These are phyloP conservation scores for Lachancea sp. DNA, from an alignment of 805 yeast species.

Conservation along the genomic window DNA sequence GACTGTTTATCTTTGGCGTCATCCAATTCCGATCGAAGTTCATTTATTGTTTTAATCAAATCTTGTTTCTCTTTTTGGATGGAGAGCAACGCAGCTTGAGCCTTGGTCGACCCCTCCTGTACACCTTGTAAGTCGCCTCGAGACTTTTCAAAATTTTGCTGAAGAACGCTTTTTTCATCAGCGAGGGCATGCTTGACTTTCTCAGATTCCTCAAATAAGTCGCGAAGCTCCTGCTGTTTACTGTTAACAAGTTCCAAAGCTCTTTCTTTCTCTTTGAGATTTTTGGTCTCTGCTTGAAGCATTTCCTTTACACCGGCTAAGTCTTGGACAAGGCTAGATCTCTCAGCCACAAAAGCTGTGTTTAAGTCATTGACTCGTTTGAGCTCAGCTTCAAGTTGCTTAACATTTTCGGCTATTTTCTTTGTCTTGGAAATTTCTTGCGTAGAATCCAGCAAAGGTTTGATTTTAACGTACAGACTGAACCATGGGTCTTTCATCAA, in stretches of 20 bases:
- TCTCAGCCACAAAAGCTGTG: slow-evolving; percentile 24
- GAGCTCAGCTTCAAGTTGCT: slow-evolving; percentile 43
- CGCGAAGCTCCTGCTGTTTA: slow-evolving; percentile 34
- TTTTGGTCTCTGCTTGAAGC: slow-evolving; percentile 36
- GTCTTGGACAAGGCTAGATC: slow-evolving; percentile 25
- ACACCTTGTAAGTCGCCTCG: not conserved
- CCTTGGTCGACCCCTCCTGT: not conserved
- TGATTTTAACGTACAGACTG: slow-evolving; percentile 57
- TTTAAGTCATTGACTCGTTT: slow-evolving; percentile 33
- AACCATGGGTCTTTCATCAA: slow-evolving; percentile 70
- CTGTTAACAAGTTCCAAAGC: slow-evolving; percentile 39
- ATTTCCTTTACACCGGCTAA: slow-evolving; percentile 28
- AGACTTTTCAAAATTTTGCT: not conserved
- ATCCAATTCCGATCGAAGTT: slow-evolving; percentile 18
- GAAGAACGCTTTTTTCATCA: not conserved
- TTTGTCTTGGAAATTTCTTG: slow-evolving; percentile 53
- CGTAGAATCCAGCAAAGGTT: slow-evolving; percentile 66
- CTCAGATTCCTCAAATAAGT: not conserved
- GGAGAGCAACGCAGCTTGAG: not conserved
- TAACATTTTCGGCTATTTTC: slow-evolving; percentile 51
- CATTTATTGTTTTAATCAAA: slow-evolving; percentile 19
- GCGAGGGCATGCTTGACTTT: slow-evolving; percentile 10
- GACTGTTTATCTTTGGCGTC: slow-evolving; percentile 1
- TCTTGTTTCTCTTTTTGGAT: not conserved
- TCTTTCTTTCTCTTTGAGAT: slow-evolving; percentile 42